Evolutionary conservation across 176 grass and related monocot genomes (phyloP).

Genomic region (Poa annua): DNA sequence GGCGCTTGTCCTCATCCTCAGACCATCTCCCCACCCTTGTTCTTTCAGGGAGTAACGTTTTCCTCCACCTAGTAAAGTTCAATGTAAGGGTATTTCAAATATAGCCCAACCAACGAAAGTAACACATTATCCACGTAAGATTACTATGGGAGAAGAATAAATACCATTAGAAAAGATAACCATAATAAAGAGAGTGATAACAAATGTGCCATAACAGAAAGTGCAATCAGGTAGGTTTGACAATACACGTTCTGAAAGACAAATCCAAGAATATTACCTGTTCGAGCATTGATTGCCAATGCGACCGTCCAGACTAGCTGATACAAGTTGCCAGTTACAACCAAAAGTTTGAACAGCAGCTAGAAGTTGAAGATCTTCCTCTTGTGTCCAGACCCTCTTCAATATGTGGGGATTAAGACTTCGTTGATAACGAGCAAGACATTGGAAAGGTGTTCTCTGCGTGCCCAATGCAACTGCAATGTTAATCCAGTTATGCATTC

Average conservation of each 20-base stretch:
- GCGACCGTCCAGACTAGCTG: constrained; percentile 67
- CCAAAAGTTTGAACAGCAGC: constrained; percentile 71
- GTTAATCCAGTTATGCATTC: constrained; percentile 91
- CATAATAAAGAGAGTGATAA: constrained; percentile 25
- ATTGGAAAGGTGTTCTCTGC: constrained; percentile 86
- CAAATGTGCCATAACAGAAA: constrained; percentile 8
- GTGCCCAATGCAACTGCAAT: constrained; percentile 72
- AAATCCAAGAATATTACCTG: constrained; percentile 57
- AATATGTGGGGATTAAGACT: constrained; percentile 97
- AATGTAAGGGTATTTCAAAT: constrained; percentile 11
- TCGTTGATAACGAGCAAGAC: constrained; percentile 86
- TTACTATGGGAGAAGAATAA: not conserved
- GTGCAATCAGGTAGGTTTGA: not conserved
- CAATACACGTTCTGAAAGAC: not conserved
- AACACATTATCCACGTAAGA: constrained; percentile 2
- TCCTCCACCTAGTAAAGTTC: constrained; percentile 65
- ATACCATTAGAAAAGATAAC: constrained; percentile 14
- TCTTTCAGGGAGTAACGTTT: constrained; percentile 73
- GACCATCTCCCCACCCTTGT: constrained; percentile 86
- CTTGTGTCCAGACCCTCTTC: constrained; percentile 82
- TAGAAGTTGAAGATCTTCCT: constrained; percentile 79
- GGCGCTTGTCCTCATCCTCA: constrained; percentile 83
- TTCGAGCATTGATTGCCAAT: constrained; percentile 85
- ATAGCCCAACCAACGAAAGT: constrained; percentile 25
- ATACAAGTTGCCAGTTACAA: constrained; percentile 89